Base-by-base conservation (phyloP, 805 yeast genomes). In the Yamadazyma insecticola region DNA sequence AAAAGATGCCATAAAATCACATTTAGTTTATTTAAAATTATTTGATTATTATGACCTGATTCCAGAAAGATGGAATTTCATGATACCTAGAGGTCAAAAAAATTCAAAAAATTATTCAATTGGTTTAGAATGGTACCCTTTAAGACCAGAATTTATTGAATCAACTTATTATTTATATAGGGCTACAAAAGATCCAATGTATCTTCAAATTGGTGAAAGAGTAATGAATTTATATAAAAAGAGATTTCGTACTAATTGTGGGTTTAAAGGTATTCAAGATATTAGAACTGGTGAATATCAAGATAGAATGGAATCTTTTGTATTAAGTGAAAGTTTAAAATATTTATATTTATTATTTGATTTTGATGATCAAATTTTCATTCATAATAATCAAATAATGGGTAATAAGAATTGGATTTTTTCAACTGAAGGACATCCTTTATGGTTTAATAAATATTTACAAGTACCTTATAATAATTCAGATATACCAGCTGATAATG, bases 251-350 rank as follows among this genome's bases (percentile, higher is more conserved):
- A 72, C 77, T 1, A 57, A 64, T 1, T 89, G 97, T 63, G 97
- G 97, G 2, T 82, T 84, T 50, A 72, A 83, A 5, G 95, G 96
- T 0, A 51, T 75, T 11, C 81, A 77, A 39, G 82, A 89, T 47
- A 63, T 89, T 1, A 54, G 78, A 13, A 70, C 75, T 0, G 84
- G 84, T 1, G 56, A 62, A 30, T 54, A 58, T 33, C 89, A 85
- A 43, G 79, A 88, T 54, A 64, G 96, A 32, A 88, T 88, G 96
- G 97, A 89, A 50, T 76, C 92, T 5, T 89, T 89, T 64, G 94
- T 86, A 5, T 51, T 89, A 38, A 78, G 95, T 36, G 97, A 89
- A 51, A 84, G 95, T 1, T 64, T 86, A 36, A 89, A 89, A 57
- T 89, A 89, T 49, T 59, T 89, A 10, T 89, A 79, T 48, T 55